phyloP scores from a whole-genome alignment of 306 rosid species.

The Acacia acuminata region DNA sequence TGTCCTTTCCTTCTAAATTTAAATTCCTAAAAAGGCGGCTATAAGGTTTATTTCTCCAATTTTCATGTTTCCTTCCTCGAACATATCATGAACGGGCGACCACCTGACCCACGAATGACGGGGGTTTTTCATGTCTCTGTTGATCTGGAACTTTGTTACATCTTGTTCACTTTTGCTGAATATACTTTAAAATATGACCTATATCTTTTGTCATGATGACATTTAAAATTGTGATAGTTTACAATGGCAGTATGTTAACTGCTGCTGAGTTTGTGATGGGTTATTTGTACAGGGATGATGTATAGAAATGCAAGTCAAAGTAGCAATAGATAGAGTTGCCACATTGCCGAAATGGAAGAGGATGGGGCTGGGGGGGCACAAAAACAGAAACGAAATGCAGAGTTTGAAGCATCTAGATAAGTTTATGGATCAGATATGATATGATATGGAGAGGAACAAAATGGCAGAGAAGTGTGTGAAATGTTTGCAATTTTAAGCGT shows the following conservation, averaged over 20 bases:
- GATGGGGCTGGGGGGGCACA: not conserved
- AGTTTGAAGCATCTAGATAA: not conserved
- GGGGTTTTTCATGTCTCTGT: not conserved
- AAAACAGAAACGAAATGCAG: not conserved
- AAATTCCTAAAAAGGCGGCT: not conserved
- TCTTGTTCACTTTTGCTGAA: not conserved
- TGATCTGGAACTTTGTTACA: not conserved
- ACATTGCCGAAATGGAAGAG: not conserved
- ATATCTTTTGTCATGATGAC: not conserved
- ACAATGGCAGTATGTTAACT: not conserved
- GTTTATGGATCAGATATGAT: not conserved
- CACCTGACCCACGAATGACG: not conserved
- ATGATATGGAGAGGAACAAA: not conserved
- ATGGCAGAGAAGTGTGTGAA: not conserved
- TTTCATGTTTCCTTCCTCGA: not conserved
- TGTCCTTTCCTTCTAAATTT: not conserved
- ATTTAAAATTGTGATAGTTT: not conserved
- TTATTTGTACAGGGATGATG: not conserved
- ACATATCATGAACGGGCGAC: not conserved
- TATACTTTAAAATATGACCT: no score
- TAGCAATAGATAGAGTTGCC: not conserved
- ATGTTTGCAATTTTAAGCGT: conserved; percentile 4
- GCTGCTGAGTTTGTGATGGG: not conserved
- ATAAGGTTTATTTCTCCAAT: not conserved
- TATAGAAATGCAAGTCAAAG: not conserved